Percentiles rank a stretch among this genome's conserved stretches.
These are phyloP conservation scores for Pseudoscleropodium purum DNA, from an alignment of 225 moss, liverwort and hornwort genomes.

Conservation along the genomic window DNA sequence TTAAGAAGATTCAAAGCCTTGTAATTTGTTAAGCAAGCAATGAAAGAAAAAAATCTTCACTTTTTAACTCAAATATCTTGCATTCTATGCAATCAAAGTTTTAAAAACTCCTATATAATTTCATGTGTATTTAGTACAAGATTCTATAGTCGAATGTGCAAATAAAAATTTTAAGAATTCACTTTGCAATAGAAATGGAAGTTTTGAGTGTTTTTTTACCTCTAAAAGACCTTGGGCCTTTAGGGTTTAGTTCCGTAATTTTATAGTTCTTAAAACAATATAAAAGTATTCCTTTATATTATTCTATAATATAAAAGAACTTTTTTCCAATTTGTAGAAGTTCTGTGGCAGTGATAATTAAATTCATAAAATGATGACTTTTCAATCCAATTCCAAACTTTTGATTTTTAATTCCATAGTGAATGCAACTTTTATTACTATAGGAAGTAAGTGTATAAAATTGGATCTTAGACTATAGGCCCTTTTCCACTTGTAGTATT, in stretches of 20 bases:
- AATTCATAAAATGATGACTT: neutral
- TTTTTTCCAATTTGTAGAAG: too few species aligned
- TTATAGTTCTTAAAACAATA: neutral
- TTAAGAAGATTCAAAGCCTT: too few species aligned
- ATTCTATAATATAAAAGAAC: neutral
- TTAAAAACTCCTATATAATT: rapidly evolving
- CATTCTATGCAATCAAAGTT: neutral
- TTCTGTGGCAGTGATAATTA: neutral
- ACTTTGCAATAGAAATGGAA: neutral
- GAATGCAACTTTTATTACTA: neutral
- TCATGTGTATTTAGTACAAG: neutral
- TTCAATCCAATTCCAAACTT: neutral
- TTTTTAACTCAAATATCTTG: neutral
- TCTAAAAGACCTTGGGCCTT: neutral
- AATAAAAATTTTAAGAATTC: neutral
- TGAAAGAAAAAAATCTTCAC: too few species aligned
- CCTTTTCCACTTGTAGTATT: rapidly evolving
- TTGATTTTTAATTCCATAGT: neutral
- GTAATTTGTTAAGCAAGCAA: too few species aligned
- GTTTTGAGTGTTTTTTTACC: neutral
- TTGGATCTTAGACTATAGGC: neutral
- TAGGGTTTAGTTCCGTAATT: neutral
- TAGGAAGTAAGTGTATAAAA: neutral
- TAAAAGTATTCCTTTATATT: neutral
- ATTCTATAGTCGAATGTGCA: neutral